Percentiles rank a stretch among this genome's conserved stretches.
Evolutionary conservation across 2,329 filamentous ascomycete species (phyloP).

Genomic region (Neofusicoccum sp.): DNA sequence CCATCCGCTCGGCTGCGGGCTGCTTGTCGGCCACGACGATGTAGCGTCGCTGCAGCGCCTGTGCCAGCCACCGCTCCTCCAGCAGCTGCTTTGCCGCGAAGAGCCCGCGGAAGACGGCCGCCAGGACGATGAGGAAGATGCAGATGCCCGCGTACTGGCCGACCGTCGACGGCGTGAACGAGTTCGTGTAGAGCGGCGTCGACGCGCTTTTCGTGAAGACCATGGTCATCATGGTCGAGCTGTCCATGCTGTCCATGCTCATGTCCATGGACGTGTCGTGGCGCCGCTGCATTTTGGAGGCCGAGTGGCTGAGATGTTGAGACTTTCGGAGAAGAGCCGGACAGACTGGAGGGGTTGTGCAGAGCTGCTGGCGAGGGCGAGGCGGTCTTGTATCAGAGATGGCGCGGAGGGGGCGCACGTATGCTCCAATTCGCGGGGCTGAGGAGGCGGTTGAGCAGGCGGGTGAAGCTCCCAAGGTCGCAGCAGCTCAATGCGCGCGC

Average conservation of each 20-base stretch:
- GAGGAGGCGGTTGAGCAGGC: neutral
- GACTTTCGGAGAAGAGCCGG: neutral
- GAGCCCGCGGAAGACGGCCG: conserved; percentile 66
- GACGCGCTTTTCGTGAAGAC: conserved; percentile 63
- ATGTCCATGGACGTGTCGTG: conserved; percentile 16
- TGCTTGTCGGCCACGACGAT: conserved; percentile 67
- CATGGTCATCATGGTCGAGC: conserved; percentile 49
- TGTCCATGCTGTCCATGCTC: conserved; percentile 20
- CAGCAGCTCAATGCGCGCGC: neutral
- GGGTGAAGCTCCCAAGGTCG: neutral
- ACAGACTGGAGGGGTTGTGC: no score
- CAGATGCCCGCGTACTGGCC: conserved; percentile 84
- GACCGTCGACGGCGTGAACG: conserved; percentile 70
- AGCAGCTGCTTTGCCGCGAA: conserved; percentile 65
- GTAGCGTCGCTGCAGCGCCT: conserved; percentile 72
- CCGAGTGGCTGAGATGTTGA: neutral
- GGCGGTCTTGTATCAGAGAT: neutral
- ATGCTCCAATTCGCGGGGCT: neutral
- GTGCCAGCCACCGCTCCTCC: conserved; percentile 67
- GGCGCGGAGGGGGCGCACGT: neutral
- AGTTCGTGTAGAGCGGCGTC: conserved; percentile 64
- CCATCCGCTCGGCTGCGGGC: conserved; percentile 58
- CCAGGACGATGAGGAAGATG: conserved; percentile 82
- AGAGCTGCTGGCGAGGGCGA: neutral
- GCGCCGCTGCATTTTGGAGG: conserved; percentile 5